Evolutionary conservation across 2,329 filamentous ascomycete species (phyloP), one percentile per base, ranked within the genome.

Genomic region (Aspergillus sp.): DNA sequence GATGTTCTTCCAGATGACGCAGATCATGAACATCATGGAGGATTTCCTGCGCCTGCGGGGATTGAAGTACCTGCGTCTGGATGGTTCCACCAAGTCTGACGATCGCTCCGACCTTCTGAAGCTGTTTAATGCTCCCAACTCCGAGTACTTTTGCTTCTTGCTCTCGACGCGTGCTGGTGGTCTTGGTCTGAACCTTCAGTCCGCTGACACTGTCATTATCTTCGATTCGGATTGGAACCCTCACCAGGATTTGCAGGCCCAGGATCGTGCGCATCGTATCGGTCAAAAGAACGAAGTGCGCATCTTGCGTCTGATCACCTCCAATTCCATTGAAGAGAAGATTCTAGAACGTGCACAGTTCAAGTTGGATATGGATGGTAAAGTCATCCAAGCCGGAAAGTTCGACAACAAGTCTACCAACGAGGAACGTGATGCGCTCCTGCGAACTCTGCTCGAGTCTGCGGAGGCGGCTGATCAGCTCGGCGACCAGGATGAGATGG

Each of bases 1-100:
- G 71, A 97, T 99, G 89, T 99, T 99, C 83, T 99, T 99, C 81
- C 94, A 99, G 72, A 99, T 99, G 94, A 99, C 94, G 3, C 92
- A 96, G 57, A 99, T 99, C 70, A 99, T 99, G 94, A 96, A 99
- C 75, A 99, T 99, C 67, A 97, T 99, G 94, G 94, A 99, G 65
- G 94, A 99, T 71, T 99, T 96, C 71, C 76, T 99, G 57, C 88
- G 93, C 3, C 88, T 91, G 66, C 84, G 90, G 59, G 88, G 87
- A 44, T 81, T 96, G 61, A 82, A 88, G 66, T 99, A 96, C 70
- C 81, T 99, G 60, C 91, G 94, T 70, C 81, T 99, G 54, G 94
- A 99, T 67, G 94, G 94, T 78, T 94, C 91, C 0, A 99, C 94
- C 43, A 99, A 99, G 72, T 92, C 94, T 1, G 94, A 99, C 67